A percentile compares a stretch with the other conserved stretches of the same genome.
These are phyloP conservation scores for Backusella mclennaniae DNA, from an alignment of 192 early-diverging fungal genomes.

Conservation along the genomic window DNA sequence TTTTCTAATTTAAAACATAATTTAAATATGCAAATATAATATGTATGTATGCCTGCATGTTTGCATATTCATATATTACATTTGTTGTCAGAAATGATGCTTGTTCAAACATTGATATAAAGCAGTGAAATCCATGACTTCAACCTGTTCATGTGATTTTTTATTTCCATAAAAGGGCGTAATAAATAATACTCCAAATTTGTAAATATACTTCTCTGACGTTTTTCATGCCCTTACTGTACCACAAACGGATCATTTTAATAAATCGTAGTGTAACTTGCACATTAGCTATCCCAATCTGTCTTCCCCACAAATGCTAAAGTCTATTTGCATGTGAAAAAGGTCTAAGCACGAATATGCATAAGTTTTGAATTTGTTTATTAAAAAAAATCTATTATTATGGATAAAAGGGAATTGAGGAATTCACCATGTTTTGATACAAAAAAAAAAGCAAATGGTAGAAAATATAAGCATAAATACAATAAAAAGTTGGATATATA, in stretches of 20 bases:
- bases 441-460: neutral
- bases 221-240: neutral
- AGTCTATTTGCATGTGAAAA: neutral
- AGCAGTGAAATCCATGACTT: neutral
- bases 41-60: too few relatives aligned
- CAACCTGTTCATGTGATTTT: neutral
- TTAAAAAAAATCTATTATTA: neutral
- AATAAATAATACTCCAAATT: neutral
- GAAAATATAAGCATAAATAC: constrained; percentile 3
- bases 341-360: neutral
- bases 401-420: neutral
- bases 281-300: neutral
- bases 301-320: neutral
- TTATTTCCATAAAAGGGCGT: neutral
- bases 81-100: too few relatives aligned
- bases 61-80: too few relatives aligned
- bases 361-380: neutral
- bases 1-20: too few relatives aligned
- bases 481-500: neutral
- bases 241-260: neutral
- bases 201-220: neutral
- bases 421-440: neutral
- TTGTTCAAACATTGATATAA: neutral
- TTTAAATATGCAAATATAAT: too few relatives aligned
- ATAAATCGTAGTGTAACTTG: neutral